phyloP scores from a whole-genome alignment of 495 filamentous ascomycete species.

The Astrocystis sublimbata region DNA sequence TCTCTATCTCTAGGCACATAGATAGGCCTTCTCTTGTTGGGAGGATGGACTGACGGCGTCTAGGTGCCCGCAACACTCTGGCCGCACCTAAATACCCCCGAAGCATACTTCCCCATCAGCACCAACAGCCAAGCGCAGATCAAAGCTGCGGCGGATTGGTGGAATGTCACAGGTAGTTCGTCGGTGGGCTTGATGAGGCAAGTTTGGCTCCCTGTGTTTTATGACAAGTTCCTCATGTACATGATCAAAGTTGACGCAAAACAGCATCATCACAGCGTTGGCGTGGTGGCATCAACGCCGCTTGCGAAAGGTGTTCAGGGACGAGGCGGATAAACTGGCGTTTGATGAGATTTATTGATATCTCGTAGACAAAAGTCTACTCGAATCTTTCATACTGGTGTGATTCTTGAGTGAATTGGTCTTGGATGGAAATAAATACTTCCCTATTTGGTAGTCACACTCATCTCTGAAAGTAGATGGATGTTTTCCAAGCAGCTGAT shows the following conservation, averaged over 20 bases:
- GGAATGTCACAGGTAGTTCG: slow-evolving; percentile 32
- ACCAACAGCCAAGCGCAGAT: slow-evolving; percentile 26
- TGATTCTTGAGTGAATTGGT: too few relatives aligned
- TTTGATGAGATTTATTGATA: slow-evolving; percentile 9
- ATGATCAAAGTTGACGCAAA: too few relatives aligned
- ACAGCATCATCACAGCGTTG: slow-evolving; percentile 34
- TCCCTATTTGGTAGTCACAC: too few relatives aligned
- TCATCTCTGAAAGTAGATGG: too few relatives aligned
- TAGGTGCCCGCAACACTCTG: slow-evolving; percentile 29
- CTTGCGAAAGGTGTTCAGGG: slow-evolving; percentile 34
- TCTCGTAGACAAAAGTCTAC: too few relatives aligned
- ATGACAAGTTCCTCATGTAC: too few relatives aligned
- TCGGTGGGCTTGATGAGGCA: slow-evolving; percentile 30
- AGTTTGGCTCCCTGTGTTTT: too few relatives aligned
- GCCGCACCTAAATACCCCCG: slow-evolving; percentile 21
- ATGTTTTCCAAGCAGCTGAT: too few relatives aligned
- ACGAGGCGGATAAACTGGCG: slow-evolving; percentile 30
- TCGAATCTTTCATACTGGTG: too few relatives aligned
- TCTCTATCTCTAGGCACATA: slow-evolving; percentile 19
- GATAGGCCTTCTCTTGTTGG: too few relatives aligned
- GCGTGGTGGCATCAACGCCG: slow-evolving; percentile 42
- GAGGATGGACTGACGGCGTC: too few relatives aligned
- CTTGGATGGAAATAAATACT: too few relatives aligned
- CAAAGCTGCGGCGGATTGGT: slow-evolving; percentile 26
- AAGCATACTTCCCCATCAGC: slow-evolving; percentile 27